Conservation (phyloP, 164 flowering plant species). For the Pachysandra terminalis region DNA sequence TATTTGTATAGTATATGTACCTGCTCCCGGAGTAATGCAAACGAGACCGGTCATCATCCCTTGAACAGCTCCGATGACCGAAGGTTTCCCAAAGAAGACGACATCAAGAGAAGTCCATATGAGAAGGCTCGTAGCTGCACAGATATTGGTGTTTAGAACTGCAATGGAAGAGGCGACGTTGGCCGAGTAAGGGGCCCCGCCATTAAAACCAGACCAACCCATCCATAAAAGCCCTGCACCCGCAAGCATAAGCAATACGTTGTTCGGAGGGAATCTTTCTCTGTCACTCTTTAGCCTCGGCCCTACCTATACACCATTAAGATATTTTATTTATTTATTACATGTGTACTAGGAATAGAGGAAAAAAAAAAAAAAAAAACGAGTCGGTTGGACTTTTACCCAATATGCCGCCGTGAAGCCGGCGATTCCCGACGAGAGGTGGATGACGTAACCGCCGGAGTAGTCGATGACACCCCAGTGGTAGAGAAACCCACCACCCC, state of each 20-base stretch:
- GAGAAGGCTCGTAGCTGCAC: slow-evolving; percentile 12
- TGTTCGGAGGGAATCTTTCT: slow-evolving; percentile 14
- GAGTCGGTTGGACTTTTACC: too few relatives aligned
- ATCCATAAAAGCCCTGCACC: slow-evolving; percentile 18
- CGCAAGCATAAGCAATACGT: slow-evolving; percentile 9
- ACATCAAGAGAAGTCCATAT: slow-evolving; percentile 9
- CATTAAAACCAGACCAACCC: slow-evolving; percentile 20
- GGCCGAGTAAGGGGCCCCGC: slow-evolving; percentile 13
- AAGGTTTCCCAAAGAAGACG: slow-evolving; percentile 4
- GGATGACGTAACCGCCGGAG: slow-evolving; percentile 17
- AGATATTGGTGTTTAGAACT: slow-evolving; percentile 15
- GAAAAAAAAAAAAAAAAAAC: too few relatives aligned
- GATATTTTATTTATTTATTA: too few relatives aligned
- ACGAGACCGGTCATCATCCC: slow-evolving; percentile 16
- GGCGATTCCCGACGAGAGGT: not conserved
- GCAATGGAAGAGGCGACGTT: slow-evolving; percentile 11
- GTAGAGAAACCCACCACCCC: slow-evolving; percentile 17
- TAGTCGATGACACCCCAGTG: slow-evolving; percentile 12
- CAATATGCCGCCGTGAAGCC: slow-evolving; percentile 17
- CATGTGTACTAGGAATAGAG: too few relatives aligned
- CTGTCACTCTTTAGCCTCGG: slow-evolving; percentile 9
- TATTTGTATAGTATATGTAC: not conserved
- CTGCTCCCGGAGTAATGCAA: not conserved
- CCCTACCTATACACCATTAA: slow-evolving; percentile 6
- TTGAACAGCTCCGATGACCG: slow-evolving; percentile 4